Percentiles rank a stretch among this genome's conserved stretches.
phyloP scores from a whole-genome alignment of 257 asterid genomes.

The Gentiana straminea region DNA sequence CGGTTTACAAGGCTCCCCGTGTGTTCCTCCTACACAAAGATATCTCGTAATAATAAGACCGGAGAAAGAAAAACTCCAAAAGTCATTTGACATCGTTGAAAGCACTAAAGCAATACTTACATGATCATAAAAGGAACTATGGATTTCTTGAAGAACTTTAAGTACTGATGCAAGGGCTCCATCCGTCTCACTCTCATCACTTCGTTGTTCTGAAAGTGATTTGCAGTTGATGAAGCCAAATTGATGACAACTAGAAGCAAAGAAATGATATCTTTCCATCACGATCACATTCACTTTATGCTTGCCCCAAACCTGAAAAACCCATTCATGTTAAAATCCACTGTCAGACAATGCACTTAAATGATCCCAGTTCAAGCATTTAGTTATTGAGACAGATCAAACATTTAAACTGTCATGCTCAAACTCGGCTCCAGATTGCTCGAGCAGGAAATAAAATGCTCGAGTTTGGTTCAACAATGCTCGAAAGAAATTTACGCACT shows the following conservation, averaged over 20 bases:
- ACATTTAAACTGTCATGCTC: too few species aligned
- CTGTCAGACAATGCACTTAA: too few species aligned
- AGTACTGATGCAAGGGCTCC: constrained; percentile 80
- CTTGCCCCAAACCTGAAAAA: constrained; percentile 66
- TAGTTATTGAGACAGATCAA: too few species aligned
- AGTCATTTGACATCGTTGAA: background rate
- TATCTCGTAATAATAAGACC: background rate
- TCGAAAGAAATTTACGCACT: too few species aligned
- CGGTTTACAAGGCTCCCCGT: constrained; percentile 37
- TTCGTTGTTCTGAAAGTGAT: constrained; percentile 51
- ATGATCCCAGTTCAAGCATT: too few species aligned
- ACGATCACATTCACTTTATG: constrained; percentile 74
- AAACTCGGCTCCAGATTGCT: too few species aligned
- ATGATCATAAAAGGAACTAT: constrained; percentile 41
- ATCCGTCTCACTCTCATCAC: constrained; percentile 78
- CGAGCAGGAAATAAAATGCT: too few species aligned
- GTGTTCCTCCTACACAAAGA: constrained; percentile 31
- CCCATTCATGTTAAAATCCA: background rate
- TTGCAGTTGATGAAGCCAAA: constrained; percentile 50
- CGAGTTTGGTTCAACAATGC: too few species aligned
- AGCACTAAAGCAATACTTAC: constrained; percentile 19
- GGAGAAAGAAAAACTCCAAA: background rate
- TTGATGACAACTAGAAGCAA: constrained; percentile 78
- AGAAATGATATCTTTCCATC: constrained; percentile 85
- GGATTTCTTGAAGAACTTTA: constrained; percentile 47